Evolutionary conservation across 2,329 filamentous ascomycete species (phyloP), one percentile per base, ranked within the genome.

Genomic region (Hypoxylon sp.): DNA sequence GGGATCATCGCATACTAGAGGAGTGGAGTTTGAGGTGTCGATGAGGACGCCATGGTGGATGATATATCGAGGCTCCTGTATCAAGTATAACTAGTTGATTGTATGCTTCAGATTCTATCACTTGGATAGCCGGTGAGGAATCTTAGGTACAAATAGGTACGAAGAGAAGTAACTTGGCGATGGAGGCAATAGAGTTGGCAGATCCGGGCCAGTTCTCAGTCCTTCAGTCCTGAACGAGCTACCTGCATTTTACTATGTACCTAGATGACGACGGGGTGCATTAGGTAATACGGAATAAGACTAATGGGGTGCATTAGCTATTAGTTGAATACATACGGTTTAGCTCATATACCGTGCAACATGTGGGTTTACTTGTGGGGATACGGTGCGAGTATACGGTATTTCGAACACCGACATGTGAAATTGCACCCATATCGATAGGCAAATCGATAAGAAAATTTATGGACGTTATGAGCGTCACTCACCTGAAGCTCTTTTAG

Each of bases 41-140:
- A 92, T 60, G 89, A 91, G 63, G 90, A 92, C 63, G 90, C 89
- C 90, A 92, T 92, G 68, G 59, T 79, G 72, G 51, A 56, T 64
- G 34, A 5, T 50, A 20, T 44, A 24, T 30, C 11, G 28, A 55
- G 19, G 10, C n/a, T 32, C 34, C 10, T n/a, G 17, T 3, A 22
- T 44, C 15, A 32, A 43, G 30, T 34, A 43, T 46, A 49, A n/a
- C 20, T 44, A 34, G 34, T 56, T 13, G 30, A 20, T 52, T 22
- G 28, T 10, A 15, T 6, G n/a, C 3, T 51, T 22, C 6, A 41
- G 15, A 34, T 30, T 58, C 24, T 19, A 30, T 47, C 37, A 44
- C 7, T 17, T 37, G 55, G 24, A 34, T 41, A n/a, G 37, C 46
- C 28, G 26, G 51, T 22, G 26, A 46, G 20, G 48, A 11, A 43